Percentiles rank a stretch among this genome's conserved stretches.
Conservation (phyloP, 805 yeast genomes). For the Candida parachauliodes region DNA sequence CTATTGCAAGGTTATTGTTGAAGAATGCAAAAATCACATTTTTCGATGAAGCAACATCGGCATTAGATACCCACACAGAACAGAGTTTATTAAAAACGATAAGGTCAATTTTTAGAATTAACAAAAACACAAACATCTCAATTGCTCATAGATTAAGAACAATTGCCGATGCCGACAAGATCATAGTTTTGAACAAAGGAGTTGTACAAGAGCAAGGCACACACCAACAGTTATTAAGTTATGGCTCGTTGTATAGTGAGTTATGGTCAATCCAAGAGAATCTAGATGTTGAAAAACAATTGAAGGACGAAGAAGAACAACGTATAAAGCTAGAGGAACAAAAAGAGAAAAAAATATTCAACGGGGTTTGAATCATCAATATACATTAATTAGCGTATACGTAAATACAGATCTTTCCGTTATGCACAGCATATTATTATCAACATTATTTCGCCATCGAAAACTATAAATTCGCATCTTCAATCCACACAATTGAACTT, state of each 20-base stretch:
- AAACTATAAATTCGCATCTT: not conserved
- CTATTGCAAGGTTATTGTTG: conserved; percentile 85
- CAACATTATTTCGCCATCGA: no score
- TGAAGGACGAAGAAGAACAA: conserved; percentile 12
- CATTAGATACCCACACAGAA: conserved; percentile 95
- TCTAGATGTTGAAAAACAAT: conserved; percentile 46
- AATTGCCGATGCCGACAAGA: conserved; percentile 90
- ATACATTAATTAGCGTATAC: no score
- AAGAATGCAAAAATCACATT: conserved; percentile 87
- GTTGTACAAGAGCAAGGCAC: conserved; percentile 83
- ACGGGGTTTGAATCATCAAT: not conserved
- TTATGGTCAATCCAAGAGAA: conserved; percentile 94
- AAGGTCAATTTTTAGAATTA: conserved; percentile 54
- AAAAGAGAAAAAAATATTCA: conserved; percentile 2
- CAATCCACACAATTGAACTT: not conserved
- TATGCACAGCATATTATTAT: no score
- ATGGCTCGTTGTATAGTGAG: conserved; percentile 65
- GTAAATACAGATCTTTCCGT: no score
- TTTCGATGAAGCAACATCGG: conserved; percentile 96
- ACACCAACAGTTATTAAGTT: conserved; percentile 58
- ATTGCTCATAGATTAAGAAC: conserved; percentile 94
- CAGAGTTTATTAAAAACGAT: conserved; percentile 77
- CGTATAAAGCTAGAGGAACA: conserved; percentile 6
- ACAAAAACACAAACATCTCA: conserved; percentile 72
- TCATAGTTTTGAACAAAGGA: conserved; percentile 81